Evolutionary conservation across 345 rosid species (phyloP), one percentile per base, ranked within the genome.

Genomic region (Brassica napus): DNA sequence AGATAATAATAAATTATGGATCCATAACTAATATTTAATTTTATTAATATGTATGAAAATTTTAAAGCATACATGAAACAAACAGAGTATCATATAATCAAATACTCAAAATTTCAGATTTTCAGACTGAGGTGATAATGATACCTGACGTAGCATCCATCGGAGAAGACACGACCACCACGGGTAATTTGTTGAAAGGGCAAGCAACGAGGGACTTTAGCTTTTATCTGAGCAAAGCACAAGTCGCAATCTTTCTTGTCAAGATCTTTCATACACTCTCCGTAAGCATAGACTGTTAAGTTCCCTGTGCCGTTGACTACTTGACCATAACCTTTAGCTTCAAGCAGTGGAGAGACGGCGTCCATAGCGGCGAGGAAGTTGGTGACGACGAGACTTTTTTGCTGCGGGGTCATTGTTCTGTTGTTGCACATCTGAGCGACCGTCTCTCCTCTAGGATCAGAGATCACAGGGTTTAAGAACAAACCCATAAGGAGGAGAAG

Each of bases 231-330:
- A 61, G 97, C 96, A 67, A 90, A 81, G 37, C 97, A 94, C 82
- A 94, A 84, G 84, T 86, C 78, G 68, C 96, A 94, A 57, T 92
- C 98, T 28, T 70, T 80, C 74, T 28, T 82, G 42, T 85, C 85
- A 16, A 94, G 94, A 77, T 94, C 97, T 35, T 85, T 83, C 84
- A 90, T 87, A 77, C 98, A 94, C 90, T 92, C 92, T 16, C 94
- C 98, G 65, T 77, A 89, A 7, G 88, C 82, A 71, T 90, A 94
- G 2, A 94, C 97, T 0, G 87, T 83, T 24, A 71, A 34, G 77
- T 82, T 84, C 0, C 88, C 88, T 0, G 87, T 75, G 30, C 90
- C 88, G 44, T 80, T 80, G 55, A 78, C 64, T 0, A 86, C 87
- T 37, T 84, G 76, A 0, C 88, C 92, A 65, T 83, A 90, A 10